Percentiles rank a stretch among this genome's conserved stretches.
phyloP scores from a whole-genome alignment of 2,329 filamentous ascomycete genomes.

The Rhexocercosporidium sp. region DNA sequence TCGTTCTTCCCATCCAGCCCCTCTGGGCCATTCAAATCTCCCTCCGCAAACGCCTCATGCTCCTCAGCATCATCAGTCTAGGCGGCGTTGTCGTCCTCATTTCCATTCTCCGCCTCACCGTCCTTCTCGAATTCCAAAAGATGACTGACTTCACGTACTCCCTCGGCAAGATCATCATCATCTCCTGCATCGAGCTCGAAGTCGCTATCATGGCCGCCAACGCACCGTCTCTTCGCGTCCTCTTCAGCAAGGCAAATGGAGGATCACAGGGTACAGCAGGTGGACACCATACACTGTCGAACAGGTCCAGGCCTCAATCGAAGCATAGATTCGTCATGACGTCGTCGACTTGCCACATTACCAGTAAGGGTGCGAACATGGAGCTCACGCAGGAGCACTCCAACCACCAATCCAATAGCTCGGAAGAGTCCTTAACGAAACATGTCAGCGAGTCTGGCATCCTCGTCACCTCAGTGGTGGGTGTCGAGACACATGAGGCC shows the following conservation, averaged over 20 bases:
- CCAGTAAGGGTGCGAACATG: slow-evolving; percentile 3
- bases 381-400: background rate
- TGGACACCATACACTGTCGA: background rate
- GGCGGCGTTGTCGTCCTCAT: slow-evolving; percentile 39
- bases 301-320: slow-evolving; percentile 2
- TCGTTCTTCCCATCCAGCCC: slow-evolving; percentile 46
- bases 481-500: slow-evolving; percentile 7
- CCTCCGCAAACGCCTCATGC: slow-evolving; percentile 27
- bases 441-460: slow-evolving; percentile 6
- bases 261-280: background rate
- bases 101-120: slow-evolving; percentile 23
- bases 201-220: slow-evolving; percentile 43
- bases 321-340: background rate
- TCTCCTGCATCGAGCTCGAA: slow-evolving; percentile 42
- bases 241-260: background rate
- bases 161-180: slow-evolving; percentile 43
- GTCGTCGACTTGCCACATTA: background rate
- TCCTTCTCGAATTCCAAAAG: slow-evolving; percentile 31
- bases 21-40: slow-evolving; percentile 52
- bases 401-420: background rate
- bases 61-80: slow-evolving; percentile 39
- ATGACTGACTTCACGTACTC: slow-evolving; percentile 39
- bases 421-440: slow-evolving; percentile 10
- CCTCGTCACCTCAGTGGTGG: background rate
- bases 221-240: slow-evolving; percentile 39